Evolutionary conservation across 2,329 filamentous ascomycete genomes (phyloP).

Genomic region (Alternaria consortialis): DNA sequence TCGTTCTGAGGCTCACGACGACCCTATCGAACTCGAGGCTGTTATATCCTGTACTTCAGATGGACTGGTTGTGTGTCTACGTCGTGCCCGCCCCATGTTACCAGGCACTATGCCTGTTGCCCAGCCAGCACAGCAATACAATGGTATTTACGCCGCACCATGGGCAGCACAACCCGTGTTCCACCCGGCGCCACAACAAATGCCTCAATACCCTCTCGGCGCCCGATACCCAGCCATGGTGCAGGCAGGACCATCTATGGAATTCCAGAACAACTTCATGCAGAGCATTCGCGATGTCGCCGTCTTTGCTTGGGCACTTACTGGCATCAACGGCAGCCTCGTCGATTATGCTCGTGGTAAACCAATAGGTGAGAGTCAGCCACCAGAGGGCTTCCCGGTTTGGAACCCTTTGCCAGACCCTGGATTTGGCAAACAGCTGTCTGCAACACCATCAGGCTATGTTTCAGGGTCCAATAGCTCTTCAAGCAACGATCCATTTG

Average conservation of each 20-base stretch:
- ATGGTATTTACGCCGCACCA: conserved; percentile 78
- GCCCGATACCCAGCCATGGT: conserved; percentile 52
- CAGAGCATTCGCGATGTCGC: conserved; percentile 82
- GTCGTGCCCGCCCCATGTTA: conserved; percentile 75
- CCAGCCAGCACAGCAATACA: conserved; percentile 37
- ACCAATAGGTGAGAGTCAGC: conserved; percentile 70
- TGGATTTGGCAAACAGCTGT: conserved; percentile 28
- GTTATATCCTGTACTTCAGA: conserved; percentile 93
- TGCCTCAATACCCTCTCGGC: conserved; percentile 46
- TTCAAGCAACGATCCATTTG: conserved; percentile 45
- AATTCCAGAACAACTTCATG: conserved; percentile 70
- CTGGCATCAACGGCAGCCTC: conserved; percentile 80
- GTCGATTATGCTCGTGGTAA: conserved; percentile 70
- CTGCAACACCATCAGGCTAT: conserved; percentile 47
- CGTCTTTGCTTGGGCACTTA: conserved; percentile 86
- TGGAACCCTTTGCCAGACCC: conserved; percentile 58
- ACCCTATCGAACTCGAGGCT: conserved; percentile 78
- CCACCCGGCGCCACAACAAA: conserved; percentile 52
- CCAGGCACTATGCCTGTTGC: conserved; percentile 53
- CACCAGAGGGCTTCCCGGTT: conserved; percentile 67
- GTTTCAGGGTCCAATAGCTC: conserved; percentile 44
- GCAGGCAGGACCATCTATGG: conserved; percentile 59
- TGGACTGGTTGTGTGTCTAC: conserved; percentile 81
- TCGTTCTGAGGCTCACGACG: conserved; percentile 36
- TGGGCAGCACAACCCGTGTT: conserved; percentile 76